Conservation (phyloP, 2,329 filamentous ascomycete species). For the Neofusicoccum umdonicola region DNA sequence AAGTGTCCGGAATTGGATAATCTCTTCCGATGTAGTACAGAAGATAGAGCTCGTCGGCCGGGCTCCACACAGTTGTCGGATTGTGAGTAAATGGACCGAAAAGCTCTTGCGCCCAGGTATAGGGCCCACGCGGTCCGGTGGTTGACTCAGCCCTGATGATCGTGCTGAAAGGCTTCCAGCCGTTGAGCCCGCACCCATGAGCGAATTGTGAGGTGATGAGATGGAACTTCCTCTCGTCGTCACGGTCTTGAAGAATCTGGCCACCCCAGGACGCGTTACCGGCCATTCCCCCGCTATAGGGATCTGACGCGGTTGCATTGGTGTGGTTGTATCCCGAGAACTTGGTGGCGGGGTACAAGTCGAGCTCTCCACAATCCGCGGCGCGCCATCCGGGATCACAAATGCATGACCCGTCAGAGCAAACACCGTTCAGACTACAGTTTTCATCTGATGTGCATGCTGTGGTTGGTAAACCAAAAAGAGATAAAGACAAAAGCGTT, state of each 20-base stretch:
- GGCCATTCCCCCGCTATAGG: slow-evolving; percentile 21
- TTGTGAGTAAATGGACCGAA: slow-evolving; percentile 49
- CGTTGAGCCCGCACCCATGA: slow-evolving; percentile 46
- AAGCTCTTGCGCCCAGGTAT: slow-evolving; percentile 42
- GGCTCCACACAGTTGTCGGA: slow-evolving; percentile 45
- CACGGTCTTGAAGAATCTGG: slow-evolving; percentile 45
- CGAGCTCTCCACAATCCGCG: slow-evolving; percentile 45
- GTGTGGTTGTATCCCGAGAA: slow-evolving; percentile 50
- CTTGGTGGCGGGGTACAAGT: slow-evolving; percentile 43
- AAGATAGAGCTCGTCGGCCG: slow-evolving; percentile 44
- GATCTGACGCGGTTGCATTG: slow-evolving; percentile 19
- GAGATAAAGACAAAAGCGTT: neutral
- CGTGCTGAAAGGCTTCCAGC: slow-evolving; percentile 49
- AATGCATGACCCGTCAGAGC: slow-evolving; percentile 22
- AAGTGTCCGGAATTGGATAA: slow-evolving; percentile 26
- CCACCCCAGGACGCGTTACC: slow-evolving; percentile 51
- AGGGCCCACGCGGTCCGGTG: slow-evolving; percentile 46
- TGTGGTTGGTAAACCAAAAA: neutral
- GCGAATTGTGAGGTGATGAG: slow-evolving; percentile 48
- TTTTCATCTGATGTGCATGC: slow-evolving; percentile 33
- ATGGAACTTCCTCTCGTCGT: slow-evolving; percentile 41
- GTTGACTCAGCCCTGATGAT: slow-evolving; percentile 48
- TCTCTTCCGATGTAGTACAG: slow-evolving; percentile 47
- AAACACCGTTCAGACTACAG: slow-evolving; percentile 44
- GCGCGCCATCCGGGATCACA: slow-evolving; percentile 47